Evolutionary conservation across 108 stramenopile genomes (phyloP), one percentile per base, ranked within the genome.

Genomic region (Cylindrotheca fusiformis): DNA sequence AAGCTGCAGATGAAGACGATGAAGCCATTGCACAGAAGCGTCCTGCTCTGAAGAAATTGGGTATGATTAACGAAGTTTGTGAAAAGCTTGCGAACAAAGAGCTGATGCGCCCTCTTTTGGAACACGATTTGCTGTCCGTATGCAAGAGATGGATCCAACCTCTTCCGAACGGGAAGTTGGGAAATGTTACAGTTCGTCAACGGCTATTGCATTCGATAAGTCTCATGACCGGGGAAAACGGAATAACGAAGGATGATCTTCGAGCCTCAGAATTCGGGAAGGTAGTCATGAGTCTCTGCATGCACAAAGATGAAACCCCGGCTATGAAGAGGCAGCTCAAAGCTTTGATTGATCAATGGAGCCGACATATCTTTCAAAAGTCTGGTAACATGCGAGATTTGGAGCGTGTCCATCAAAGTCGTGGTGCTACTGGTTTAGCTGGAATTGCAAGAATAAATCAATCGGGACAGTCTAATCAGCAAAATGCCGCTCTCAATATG

Each of bases 291-390:
- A 69, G 62, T 22, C 50, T 93, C 36, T 93, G 83, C 63, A 90
- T 80, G 75, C 89, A 94, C 79, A 88, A 87, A 58, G 65, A 63
- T 29, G 95, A 96, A 60, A 94, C 93, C 4, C 84, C 87, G 28
- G 74, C 74, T 20, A 84, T 94, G 80, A 94, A 94, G 64, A 72
- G 75, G 22, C 55, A 85, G 47, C 61, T 81, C 1, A 83, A 79
- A 51, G 53, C 46, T 18, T 61, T 88, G 54, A 94, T 96, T 64
- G 93, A 96, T 55, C 85, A 87, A 63, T 96, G 95, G 95, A 85
- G 83, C 65, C 79, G 95, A 8, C 91, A 83, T 21, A 94, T 96
- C 47, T 94, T 94, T 76, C 78, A 88, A 63, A 96, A 96, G 77
- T 86, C 85, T n/a, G 91, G 88, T 0, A 91, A 96, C 67, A 80